Evolutionary conservation across 2,329 filamentous ascomycete species (phyloP).

Genomic region (Colletotrichum lini): DNA sequence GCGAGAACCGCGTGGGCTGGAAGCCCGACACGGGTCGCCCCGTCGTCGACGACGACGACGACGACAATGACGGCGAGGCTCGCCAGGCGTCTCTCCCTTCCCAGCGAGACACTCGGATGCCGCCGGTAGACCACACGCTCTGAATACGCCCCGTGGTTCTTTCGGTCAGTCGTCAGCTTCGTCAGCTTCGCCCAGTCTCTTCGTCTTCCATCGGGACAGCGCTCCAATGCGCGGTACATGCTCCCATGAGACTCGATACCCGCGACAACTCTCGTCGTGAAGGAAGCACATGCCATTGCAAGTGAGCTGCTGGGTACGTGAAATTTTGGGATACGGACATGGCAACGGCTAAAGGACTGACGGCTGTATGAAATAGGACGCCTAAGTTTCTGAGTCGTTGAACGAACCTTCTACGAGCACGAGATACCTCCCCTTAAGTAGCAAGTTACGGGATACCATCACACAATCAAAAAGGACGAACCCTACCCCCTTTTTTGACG

Average conservation of each 20-base stretch:
- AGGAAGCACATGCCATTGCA: neutral
- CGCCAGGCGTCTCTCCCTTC: neutral
- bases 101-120: neutral
- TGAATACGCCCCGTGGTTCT: neutral
- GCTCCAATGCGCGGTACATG: no score
- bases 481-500: neutral
- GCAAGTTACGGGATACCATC: neutral
- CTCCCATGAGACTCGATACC: no score
- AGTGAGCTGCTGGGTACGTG: neutral
- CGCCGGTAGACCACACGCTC: slow-evolving; percentile 9
- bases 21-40: slow-evolving; percentile 5
- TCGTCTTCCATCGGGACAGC: no score
- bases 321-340: no score
- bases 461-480: neutral
- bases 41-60: neutral
- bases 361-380: neutral
- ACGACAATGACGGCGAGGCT: no score
- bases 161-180: no score
- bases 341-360: neutral
- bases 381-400: no score
- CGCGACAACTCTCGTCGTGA: no score
- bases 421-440: neutral
- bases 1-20: neutral
- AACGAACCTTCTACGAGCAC: neutral
- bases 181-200: no score